Evolutionary conservation across 148 eudicot genomes (phyloP).

Genomic region (Salicornia ramosissima): DNA sequence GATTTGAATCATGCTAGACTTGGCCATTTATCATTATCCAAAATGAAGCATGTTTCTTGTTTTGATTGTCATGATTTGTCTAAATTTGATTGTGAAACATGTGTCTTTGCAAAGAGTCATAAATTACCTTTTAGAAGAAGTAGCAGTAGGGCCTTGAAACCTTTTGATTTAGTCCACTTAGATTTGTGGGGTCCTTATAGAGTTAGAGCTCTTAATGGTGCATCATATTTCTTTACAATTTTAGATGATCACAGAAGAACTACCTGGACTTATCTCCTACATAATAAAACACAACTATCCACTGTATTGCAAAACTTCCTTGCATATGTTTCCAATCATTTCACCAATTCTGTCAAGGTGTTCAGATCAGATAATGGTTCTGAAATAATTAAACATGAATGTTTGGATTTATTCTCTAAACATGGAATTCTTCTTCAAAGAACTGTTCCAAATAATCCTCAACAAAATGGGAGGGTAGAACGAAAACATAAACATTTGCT

Average conservation of each 20-base stretch:
- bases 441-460: not conserved
- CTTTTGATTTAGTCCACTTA: not conserved
- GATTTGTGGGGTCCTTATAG: not conserved
- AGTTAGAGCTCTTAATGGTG: not conserved
- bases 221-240: not conserved
- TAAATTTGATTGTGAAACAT: not conserved
- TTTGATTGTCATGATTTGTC: no score
- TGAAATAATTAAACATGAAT: no score
- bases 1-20: no score
- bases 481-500: not conserved
- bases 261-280: not conserved
- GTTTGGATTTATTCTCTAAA: not conserved
- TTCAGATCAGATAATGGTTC: no score
- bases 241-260: not conserved
- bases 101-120: not conserved
- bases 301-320: not conserved
- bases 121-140: not conserved
- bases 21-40: no score
- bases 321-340: not conserved
- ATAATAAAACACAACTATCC: not conserved
- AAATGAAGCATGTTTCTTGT: no score
- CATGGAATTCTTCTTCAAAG: not conserved
- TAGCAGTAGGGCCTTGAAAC: not conserved
- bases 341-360: not conserved
- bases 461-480: constrained; percentile 9